These are phyloP conservation scores for Exophiala aquamarina DNA, from an alignment of 2,329 filamentous ascomycete genomes.

Conservation along the genomic window DNA sequence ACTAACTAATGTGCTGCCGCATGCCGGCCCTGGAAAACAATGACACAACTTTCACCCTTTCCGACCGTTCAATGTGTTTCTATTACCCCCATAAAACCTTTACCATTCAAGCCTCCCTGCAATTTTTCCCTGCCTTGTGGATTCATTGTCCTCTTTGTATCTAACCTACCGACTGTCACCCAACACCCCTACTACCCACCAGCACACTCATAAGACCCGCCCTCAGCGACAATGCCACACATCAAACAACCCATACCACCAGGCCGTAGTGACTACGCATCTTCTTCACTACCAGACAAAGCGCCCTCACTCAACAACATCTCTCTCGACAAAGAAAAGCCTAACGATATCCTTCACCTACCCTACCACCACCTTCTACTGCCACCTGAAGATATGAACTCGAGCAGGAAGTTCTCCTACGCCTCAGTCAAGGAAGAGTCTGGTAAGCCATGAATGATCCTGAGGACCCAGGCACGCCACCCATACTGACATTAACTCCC, in stretches of 20 bases:
- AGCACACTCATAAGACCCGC: conserved; percentile 6
- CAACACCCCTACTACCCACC: no score
- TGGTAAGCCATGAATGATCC: conserved; percentile 16
- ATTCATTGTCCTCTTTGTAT: conserved; percentile 11
- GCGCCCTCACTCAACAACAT: background rate
- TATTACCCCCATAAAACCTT: conserved; percentile 29
- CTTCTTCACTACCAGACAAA: conserved; percentile 3
- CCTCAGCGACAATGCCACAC: background rate
- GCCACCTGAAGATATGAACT: conserved; percentile 21
- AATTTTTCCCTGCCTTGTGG: conserved; percentile 14
- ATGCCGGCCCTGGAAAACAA: conserved; percentile 18
- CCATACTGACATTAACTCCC: conserved; percentile 6
- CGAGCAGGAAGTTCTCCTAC: conserved; percentile 28
- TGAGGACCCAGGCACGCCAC: background rate
- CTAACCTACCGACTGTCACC: background rate
- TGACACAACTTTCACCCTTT: conserved; percentile 21
- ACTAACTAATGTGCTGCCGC: conserved; percentile 20
- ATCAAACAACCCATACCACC: background rate
- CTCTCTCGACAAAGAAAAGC: background rate
- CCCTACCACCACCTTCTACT: conserved; percentile 11
- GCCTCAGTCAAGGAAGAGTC: conserved; percentile 28
- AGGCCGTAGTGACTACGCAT: background rate
- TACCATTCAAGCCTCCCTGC: conserved; percentile 12
- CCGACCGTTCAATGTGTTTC: conserved; percentile 20
- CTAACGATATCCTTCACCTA: background rate